Evolutionary conservation across 306 rosid species (phyloP).

Genomic region (Lathyrus aphaca): DNA sequence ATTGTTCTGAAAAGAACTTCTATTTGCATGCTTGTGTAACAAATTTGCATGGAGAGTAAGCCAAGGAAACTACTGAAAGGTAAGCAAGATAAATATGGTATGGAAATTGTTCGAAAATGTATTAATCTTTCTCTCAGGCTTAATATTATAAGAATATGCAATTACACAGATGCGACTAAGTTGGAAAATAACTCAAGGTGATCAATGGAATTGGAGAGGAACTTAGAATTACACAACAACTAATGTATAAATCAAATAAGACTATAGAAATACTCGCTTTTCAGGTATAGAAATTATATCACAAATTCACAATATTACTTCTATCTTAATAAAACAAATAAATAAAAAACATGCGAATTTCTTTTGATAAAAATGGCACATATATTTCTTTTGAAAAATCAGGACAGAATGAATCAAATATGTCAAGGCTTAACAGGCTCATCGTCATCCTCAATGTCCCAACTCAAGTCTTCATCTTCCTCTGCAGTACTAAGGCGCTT

Average conservation of each 20-base stretch:
- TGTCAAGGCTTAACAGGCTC: slow-evolving; percentile 56
- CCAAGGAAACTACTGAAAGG: neutral
- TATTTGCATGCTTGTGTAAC: neutral
- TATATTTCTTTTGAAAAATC: slow-evolving; percentile 31
- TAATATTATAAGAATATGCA: neutral
- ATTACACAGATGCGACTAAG: neutral
- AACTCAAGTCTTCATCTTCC: slow-evolving; percentile 86
- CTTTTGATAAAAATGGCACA: slow-evolving; percentile 34
- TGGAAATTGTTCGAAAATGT: neutral
- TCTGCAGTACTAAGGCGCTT: slow-evolving; percentile 69
- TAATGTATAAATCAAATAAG: slow-evolving; percentile 1
- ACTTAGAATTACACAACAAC: neutral
- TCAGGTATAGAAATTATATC: slow-evolving; percentile 25
- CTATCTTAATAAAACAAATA: slow-evolving; percentile 23
- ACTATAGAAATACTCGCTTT: slow-evolving; percentile 17
- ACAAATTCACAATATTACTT: slow-evolving; percentile 36
- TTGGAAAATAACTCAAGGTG: neutral
- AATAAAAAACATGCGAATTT: slow-evolving; percentile 17
- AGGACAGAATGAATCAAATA: slow-evolving; percentile 28
- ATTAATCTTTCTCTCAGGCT: neutral
- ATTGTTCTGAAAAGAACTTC: neutral
- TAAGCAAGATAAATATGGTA: neutral
- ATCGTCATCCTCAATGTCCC: slow-evolving; percentile 86
- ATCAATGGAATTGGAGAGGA: neutral
- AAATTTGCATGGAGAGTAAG: neutral